These are phyloP conservation scores for Xanthoconium separans DNA, from an alignment of 1,284 basidiomycete genomes.

Conservation along the genomic window DNA sequence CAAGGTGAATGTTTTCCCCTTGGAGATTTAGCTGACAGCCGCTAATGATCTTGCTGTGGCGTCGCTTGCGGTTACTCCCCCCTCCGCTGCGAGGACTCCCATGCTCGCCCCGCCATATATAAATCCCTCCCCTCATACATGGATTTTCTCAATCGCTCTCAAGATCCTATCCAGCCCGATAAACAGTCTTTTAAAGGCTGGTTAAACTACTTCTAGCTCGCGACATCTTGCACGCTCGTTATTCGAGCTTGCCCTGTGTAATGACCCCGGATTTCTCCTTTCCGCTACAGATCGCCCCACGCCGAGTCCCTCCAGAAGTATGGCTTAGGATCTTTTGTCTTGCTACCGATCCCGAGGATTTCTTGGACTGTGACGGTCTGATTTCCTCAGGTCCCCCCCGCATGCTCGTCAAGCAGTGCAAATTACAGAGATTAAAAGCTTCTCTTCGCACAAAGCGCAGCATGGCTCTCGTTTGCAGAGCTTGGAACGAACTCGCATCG, in stretches of 20 bases:
- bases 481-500: slow-evolving; percentile 22
- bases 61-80: too few species aligned
- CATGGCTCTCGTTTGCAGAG: slow-evolving; percentile 27
- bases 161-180: not conserved
- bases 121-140: slow-evolving; percentile 3
- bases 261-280: slow-evolving; percentile 14
- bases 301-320: slow-evolving; percentile 31
- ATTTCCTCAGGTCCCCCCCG: slow-evolving; percentile 21
- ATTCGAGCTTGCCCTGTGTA: not conserved
- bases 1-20: not conserved
- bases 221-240: not conserved
- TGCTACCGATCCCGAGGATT: slow-evolving; percentile 14
- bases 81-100: slow-evolving; percentile 13
- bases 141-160: slow-evolving; percentile 4
- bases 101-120: slow-evolving; percentile 14
- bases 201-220: not conserved
- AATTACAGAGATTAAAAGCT: slow-evolving; percentile 14
- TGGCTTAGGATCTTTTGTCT: slow-evolving; percentile 30
- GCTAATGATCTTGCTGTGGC: too few species aligned
- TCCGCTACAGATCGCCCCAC: not conserved
- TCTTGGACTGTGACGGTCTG: slow-evolving; percentile 10
- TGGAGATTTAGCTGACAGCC: not conserved
- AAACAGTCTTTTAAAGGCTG: not conserved
- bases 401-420: slow-evolving; percentile 16
- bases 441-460: slow-evolving; percentile 26